Evolutionary conservation across 2,329 filamentous ascomycete species (phyloP).

Genomic region (Thelonectria olida): DNA sequence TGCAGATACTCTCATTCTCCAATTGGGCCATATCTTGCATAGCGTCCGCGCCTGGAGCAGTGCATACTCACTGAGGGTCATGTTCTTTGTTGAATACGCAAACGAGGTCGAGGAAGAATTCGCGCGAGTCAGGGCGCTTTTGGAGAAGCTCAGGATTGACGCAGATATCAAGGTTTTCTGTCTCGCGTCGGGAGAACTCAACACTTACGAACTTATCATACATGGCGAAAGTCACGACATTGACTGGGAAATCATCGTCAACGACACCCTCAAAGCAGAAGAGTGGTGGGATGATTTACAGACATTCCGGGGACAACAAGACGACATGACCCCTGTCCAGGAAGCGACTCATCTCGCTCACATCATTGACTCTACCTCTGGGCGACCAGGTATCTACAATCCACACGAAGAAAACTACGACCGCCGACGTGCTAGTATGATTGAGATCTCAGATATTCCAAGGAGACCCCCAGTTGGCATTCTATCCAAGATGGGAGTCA

Average conservation of each 20-base stretch:
- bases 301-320: constrained; percentile 55
- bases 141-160: constrained; percentile 84
- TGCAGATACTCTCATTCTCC: constrained; percentile 79
- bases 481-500: constrained; percentile 68
- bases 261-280: constrained; percentile 73
- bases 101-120: constrained; percentile 83
- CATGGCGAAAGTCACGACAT: constrained; percentile 70
- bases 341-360: constrained; percentile 55
- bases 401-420: constrained; percentile 48
- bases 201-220: constrained; percentile 80
- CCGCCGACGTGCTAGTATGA: constrained; percentile 57
- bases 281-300: constrained; percentile 87
- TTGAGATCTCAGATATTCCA: constrained; percentile 70
- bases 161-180: constrained; percentile 84
- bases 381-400: constrained; percentile 54
- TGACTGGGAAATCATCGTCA: constrained; percentile 68
- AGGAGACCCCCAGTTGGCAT: constrained; percentile 64
- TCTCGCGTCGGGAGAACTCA: constrained; percentile 76
- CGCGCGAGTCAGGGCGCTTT: constrained; percentile 73
- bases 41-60: constrained; percentile 85
- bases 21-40: constrained; percentile 84
- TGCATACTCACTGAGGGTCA: constrained; percentile 76
- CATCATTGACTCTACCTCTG: constrained; percentile 54
- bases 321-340: constrained; percentile 51
- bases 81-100: constrained; percentile 91